A percentile compares a stretch with the other conserved stretches of the same genome.
Evolutionary conservation across 495 filamentous ascomycete genomes (phyloP).

Genomic region (Tuber microsphaerosporum): DNA sequence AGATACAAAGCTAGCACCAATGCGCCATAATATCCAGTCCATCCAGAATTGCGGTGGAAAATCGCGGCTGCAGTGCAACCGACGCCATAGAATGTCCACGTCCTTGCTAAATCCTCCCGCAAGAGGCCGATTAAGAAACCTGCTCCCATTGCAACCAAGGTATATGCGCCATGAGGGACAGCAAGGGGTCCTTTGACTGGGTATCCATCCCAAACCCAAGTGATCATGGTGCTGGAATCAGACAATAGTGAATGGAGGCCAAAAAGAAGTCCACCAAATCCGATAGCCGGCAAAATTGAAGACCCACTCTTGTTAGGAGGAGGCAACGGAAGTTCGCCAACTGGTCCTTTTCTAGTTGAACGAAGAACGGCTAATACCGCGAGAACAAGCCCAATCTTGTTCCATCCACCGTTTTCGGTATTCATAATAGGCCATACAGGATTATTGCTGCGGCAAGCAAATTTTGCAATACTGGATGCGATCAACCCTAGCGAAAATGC

Average conservation of each 20-base stretch:
- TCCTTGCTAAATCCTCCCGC: slow-evolving; percentile 59
- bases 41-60: slow-evolving; percentile 57
- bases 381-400: slow-evolving; percentile 70
- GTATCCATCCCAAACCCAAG: slow-evolving; percentile 98
- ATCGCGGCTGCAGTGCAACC: slow-evolving; percentile 72
- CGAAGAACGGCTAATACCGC: slow-evolving; percentile 66
- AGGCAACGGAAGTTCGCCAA: slow-evolving; percentile 45
- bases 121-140: slow-evolving; percentile 75
- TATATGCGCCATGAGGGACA: slow-evolving; percentile 77
- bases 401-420: slow-evolving; percentile 81
- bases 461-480: slow-evolving; percentile 81
- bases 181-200: slow-evolving; percentile 84
- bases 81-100: slow-evolving; percentile 74
- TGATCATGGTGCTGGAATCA: slow-evolving; percentile 97
- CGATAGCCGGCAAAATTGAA: slow-evolving; percentile 61
- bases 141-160: slow-evolving; percentile 74
- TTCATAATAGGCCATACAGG: slow-evolving; percentile 95
- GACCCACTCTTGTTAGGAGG: slow-evolving; percentile 54
- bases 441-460: slow-evolving; percentile 92
- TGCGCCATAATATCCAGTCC: slow-evolving; percentile 85
- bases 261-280: slow-evolving; percentile 79
- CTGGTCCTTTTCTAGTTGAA: slow-evolving; percentile 56
- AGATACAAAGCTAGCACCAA: slow-evolving; percentile 68
- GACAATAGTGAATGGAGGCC: slow-evolving; percentile 88
- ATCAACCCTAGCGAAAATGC: slow-evolving; percentile 78